These are phyloP conservation scores for Crithidia sp. DNA, from an alignment of 208 protist species.

Conservation along the genomic window DNA sequence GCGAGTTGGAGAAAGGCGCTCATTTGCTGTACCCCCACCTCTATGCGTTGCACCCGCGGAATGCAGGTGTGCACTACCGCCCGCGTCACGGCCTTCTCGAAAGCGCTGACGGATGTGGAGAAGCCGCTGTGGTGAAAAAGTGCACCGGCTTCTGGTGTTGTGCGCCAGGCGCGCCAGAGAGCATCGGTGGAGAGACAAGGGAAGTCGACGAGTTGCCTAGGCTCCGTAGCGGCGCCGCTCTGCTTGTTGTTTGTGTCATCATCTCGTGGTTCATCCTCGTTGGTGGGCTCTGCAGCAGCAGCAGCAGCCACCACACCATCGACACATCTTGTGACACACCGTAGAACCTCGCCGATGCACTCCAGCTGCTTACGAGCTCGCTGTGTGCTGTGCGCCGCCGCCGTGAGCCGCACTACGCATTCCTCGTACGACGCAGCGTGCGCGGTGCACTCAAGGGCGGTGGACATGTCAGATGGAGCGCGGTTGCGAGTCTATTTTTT, in stretches of 20 bases:
- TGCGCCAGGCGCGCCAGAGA: constrained; percentile 15
- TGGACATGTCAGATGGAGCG: too few relatives aligned
- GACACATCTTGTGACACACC: neutral
- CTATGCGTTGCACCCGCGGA: constrained; percentile 7
- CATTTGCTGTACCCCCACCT: constrained; percentile 2
- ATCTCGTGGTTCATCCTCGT: too few relatives aligned
- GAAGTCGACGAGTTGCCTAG: too few relatives aligned
- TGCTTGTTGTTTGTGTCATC: too few relatives aligned
- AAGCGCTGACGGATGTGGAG: constrained; percentile 13
- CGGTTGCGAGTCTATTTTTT: too few relatives aligned
- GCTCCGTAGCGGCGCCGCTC: too few relatives aligned
- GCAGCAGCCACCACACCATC: neutral
- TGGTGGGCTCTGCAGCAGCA: neutral
- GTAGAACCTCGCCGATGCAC: constrained; percentile 9
- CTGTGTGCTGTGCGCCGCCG: constrained; percentile 11
- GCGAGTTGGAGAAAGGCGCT: neutral
- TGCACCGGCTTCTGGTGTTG: neutral
- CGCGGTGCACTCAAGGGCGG: too few relatives aligned
- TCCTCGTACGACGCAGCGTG: neutral
- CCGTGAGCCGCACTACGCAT: constrained; percentile 17
- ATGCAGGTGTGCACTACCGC: neutral
- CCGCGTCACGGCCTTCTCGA: constrained; percentile 11
- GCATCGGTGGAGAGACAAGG: neutral
- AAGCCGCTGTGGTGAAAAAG: constrained; percentile 20
- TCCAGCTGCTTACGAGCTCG: neutral